Base-by-base conservation (phyloP, 78 protist genomes). In the Dictyostelium firmibasis region DNA sequence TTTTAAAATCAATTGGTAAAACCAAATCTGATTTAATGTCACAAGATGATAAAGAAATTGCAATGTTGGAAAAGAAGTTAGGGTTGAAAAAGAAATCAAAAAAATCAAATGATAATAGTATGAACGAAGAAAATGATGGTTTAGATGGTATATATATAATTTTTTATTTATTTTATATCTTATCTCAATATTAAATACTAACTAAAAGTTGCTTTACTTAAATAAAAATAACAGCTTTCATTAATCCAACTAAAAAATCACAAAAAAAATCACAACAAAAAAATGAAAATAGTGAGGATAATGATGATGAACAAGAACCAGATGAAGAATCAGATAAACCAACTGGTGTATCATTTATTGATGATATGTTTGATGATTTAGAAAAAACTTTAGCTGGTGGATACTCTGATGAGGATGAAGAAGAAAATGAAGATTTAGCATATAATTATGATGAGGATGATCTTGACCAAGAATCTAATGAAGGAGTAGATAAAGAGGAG, bases 1-100 rank as follows among this genome's bases (percentile, higher is more conserved):
- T 87, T 64, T 67, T 87, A 69, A 87, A 87, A 43, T 76, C 93
- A 31, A 57, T 87, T 62, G 93, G 93, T 47, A 44, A 44, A 14
- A 87, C 44, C 8, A 60, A 43, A 18, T 8, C 11, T 16, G 85
- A 79, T 43, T 64, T 78, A 2, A 9, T 76, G 53, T 38, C 85
- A 0, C 36, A n/a, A 23, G 93, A 87, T n/a, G 93, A 87, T 43
- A 57, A 27, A 43, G 93, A 87, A 62, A 87, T 87, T 43, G 75
- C 29, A 36, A 53, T 35, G 23, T 64, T 78, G 31, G 84, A 76
- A 20, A 44, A 50, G 13, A 87, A 78, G 16, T 43, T 87, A 5
- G 85, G 85, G 41, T 6, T 87, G 18, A 79, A 76, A 62, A 79
- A 87, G 67, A 87, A 87, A 70, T 18, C 27, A 13, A 84, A 70